Percentiles rank a stretch among this genome's conserved stretches.
These are phyloP conservation scores for Leptoxyphium fumago DNA, from an alignment of 2,329 filamentous ascomycete genomes.

Conservation along the genomic window DNA sequence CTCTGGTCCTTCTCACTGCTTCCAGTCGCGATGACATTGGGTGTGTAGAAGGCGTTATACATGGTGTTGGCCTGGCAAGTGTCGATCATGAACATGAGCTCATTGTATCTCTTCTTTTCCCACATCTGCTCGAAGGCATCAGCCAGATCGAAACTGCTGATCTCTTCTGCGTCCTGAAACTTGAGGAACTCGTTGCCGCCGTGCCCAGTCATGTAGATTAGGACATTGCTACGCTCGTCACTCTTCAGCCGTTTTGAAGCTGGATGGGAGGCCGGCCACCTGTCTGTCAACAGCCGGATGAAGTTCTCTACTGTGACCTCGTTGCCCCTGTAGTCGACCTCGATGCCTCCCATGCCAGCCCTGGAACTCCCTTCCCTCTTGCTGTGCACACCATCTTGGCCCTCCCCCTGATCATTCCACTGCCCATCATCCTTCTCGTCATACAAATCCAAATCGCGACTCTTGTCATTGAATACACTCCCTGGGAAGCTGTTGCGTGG, in stretches of 20 bases:
- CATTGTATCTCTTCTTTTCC: conserved; percentile 98
- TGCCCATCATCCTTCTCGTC: conserved; percentile 43
- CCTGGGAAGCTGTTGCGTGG: conserved; percentile 95
- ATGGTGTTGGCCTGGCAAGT: conserved; percentile 99
- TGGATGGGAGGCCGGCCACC: conserved; percentile 87
- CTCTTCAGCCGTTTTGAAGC: conserved; percentile 86
- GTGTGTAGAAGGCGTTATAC: conserved; percentile 96
- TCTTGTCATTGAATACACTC: conserved; percentile 95
- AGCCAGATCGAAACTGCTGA: conserved; percentile 86
- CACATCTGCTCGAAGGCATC: conserved; percentile 99
- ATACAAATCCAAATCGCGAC: conserved; percentile 88
- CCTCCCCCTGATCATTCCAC: conserved; percentile 5
- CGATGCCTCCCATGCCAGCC: conserved; percentile 42
- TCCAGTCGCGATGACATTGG: conserved; percentile 96
- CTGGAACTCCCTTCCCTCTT: neutral
- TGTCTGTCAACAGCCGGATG: conserved; percentile 84
- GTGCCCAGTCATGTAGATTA: conserved; percentile 99
- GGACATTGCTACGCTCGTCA: conserved; percentile 87
- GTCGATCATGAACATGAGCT: conserved; percentile 99
- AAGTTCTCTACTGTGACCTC: conserved; percentile 99
- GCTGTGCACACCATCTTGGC: neutral
- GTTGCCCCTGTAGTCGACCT: conserved; percentile 95
- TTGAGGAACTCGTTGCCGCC: conserved; percentile 96
- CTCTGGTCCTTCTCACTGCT: conserved; percentile 91
- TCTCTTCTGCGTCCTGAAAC: conserved; percentile 96